phyloP scores from a whole-genome alignment of 768 basidiomycete genomes.

The Lentinula lateritia region DNA sequence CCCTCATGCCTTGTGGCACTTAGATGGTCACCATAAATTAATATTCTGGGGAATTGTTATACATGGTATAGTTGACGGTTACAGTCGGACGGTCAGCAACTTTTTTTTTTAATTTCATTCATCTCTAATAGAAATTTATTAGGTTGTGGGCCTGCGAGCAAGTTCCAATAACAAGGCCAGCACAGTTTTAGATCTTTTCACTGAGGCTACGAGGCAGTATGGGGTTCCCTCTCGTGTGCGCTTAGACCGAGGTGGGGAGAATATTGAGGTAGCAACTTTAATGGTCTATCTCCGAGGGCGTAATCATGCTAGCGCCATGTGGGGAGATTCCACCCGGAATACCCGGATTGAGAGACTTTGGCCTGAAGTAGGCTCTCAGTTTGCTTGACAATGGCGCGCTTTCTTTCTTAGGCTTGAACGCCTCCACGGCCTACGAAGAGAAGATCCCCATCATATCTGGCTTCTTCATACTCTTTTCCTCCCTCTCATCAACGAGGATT shows the following conservation, averaged over 20 bases:
- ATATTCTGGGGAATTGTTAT: too few relatives aligned
- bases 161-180: too few relatives aligned
- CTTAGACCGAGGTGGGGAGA: conserved; percentile 28
- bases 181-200: too few relatives aligned
- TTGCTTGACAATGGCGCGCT: conserved; percentile 32
- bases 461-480: conserved; percentile 37
- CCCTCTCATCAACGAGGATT: conserved; percentile 28
- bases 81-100: too few relatives aligned
- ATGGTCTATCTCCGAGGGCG: conserved; percentile 28
- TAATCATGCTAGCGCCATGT: conserved; percentile 25
- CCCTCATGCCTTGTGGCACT: too few relatives aligned
- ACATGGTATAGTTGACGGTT: too few relatives aligned
- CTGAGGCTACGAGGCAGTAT: too few relatives aligned
- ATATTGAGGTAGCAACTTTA: conserved; percentile 21
- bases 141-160: too few relatives aligned
- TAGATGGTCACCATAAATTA: too few relatives aligned
- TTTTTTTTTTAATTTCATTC: too few relatives aligned
- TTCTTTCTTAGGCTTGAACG: conserved; percentile 33
- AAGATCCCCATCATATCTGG: conserved; percentile 35
- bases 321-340: conserved; percentile 32
- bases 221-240: too few relatives aligned
- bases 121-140: too few relatives aligned
- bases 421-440: conserved; percentile 24
- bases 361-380: conserved; percentile 36
- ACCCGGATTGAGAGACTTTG: conserved; percentile 38